Conservation (phyloP, 805 yeast genomes). For the Ogataea neopini region DNA sequence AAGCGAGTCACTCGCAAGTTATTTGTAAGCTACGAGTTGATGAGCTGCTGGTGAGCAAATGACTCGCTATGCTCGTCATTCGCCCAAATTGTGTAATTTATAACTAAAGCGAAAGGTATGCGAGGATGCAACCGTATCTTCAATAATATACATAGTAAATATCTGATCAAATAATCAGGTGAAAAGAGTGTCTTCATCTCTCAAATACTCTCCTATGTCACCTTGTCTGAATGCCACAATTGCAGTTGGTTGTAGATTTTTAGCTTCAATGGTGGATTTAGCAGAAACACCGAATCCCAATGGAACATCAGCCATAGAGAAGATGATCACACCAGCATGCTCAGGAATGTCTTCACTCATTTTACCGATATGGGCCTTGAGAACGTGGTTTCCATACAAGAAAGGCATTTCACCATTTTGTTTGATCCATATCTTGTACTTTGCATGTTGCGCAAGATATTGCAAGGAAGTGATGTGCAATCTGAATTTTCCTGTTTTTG, state of each 20-base stretch:
- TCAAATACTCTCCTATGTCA: conserved; percentile 95
- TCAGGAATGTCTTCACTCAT: conserved; percentile 98
- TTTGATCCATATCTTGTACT: conserved; percentile 94
- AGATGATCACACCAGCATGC: conserved; percentile 93
- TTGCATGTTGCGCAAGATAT: conserved; percentile 81
- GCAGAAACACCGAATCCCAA: conserved; percentile 96
- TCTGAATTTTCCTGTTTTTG: conserved; percentile 95
- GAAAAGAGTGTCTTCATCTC: conserved; percentile 96
- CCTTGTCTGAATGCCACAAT: conserved; percentile 96
- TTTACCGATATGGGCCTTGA: conserved; percentile 95
- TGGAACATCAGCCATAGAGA: conserved; percentile 89
- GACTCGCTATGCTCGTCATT: too few species aligned
- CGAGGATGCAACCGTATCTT: conserved; percentile 9
- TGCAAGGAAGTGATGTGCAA: conserved; percentile 90
- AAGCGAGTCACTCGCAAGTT: too few species aligned
- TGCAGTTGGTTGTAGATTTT: conserved; percentile 87
- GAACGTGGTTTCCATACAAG: conserved; percentile 91
- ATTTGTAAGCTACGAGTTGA: too few species aligned
- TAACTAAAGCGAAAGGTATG: conserved; percentile 3
- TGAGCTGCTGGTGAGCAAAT: too few species aligned
- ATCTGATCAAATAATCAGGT: conserved; percentile 47
- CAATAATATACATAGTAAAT: conserved; percentile 16
- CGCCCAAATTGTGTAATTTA: too few species aligned
- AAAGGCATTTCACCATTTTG: conserved; percentile 98
- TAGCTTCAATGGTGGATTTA: conserved; percentile 84